Base-by-base conservation (phyloP, 371 early-diverging fungal genomes). In the Mortierella sp. region DNA sequence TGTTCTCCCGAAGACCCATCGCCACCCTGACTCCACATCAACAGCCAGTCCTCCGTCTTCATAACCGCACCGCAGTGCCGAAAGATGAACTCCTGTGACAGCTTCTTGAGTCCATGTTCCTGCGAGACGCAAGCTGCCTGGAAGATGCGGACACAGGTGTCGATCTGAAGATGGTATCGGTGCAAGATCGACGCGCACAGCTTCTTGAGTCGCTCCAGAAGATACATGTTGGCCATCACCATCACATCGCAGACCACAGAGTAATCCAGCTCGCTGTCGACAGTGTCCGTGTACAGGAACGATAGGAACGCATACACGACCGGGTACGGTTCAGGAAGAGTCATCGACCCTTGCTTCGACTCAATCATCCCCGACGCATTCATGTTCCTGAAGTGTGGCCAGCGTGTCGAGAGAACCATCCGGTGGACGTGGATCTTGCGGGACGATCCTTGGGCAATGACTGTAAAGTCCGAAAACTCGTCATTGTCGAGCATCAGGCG, bases 351-450 rank as follows among this genome's bases (percentile, higher is more conserved):
- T 40, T 85, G 77, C 45, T 88, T 86, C 5, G 91, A 85, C 76
- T 94, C 94, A 14, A 88, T 86, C 93, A 93, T 93, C 26, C 93
- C 93, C 0, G 92, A 91, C 40, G 87, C 86, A 76, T 89, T 86
- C 69, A 94, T 87, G 66, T 91, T 91, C 39, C 84, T 73, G 67
- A 93, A 94, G 79, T 93, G 92, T 58, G 93, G 91, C 94, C 94
- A 94, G 70, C 94, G 91, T 63, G 93, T 86, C 47, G 90, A 86
- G 7, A 94, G 83, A 34, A 94, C 88, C 70, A 92, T 89, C 65
- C 90, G 88, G 70, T 94, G 94, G 2, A 90, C 93, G 66, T 89
- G 86, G 19, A 94, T 83, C 79, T 86, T 64, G 86, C 87, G 77
- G 76, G 87, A 14, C 83, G 88, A 72, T 85, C 87, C 31, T 85